Percentiles rank a stretch among this genome's conserved stretches.
These are phyloP conservation scores for Eucalyptus cloeziana DNA, from an alignment of 345 rosid genomes.

Conservation along the genomic window DNA sequence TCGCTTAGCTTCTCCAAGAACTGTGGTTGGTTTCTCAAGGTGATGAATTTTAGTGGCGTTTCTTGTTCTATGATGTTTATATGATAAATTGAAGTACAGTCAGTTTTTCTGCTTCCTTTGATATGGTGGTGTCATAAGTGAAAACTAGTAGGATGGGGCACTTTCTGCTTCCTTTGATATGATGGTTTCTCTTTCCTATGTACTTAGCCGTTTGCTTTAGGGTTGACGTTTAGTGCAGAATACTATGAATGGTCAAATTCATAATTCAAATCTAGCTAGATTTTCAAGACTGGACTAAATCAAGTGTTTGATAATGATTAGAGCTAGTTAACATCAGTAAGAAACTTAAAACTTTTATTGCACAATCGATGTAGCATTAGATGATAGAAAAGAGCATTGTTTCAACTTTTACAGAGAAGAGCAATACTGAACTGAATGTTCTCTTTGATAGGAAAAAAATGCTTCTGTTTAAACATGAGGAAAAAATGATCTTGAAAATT, in stretches of 20 bases:
- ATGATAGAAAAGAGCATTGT: neutral
- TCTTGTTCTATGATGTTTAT: neutral
- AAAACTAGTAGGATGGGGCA: neutral
- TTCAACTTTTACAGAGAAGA: neutral
- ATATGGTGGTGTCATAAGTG: neutral
- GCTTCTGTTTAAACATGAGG: neutral
- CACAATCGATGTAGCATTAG: neutral
- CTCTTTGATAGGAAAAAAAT: neutral
- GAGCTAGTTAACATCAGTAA: neutral
- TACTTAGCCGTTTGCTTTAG: neutral
- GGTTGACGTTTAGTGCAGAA: neutral
- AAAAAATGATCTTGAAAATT: neutral
- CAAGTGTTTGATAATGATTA: neutral
- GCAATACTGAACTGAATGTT: neutral
- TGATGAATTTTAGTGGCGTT: neutral
- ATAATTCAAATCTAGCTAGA: neutral
- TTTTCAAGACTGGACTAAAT: neutral
- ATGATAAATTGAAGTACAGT: neutral
- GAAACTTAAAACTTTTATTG: neutral
- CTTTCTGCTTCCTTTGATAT: neutral
- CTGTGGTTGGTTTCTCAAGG: neutral
- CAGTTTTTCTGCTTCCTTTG: neutral
- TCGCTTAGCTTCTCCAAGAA: neutral
- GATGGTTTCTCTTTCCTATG: neutral
- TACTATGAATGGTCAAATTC: neutral